Evolutionary conservation across 2,329 filamentous ascomycete species (phyloP).

Genomic region (Paracoccidioides brasiliensis): DNA sequence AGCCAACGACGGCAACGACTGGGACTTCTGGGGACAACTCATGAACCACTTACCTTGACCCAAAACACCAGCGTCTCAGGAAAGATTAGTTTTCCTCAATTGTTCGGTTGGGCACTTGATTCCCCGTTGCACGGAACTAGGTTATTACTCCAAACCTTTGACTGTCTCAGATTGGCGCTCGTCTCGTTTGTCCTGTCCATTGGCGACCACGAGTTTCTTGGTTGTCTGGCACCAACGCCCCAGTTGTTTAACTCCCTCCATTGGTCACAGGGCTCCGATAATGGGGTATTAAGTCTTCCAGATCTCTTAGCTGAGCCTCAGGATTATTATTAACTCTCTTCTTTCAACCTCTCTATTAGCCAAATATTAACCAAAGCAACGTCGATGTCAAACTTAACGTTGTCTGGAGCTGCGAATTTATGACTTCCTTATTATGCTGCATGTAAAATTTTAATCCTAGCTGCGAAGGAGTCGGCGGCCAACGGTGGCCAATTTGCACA

Average conservation of each 20-base stretch:
- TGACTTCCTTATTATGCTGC: conserved; percentile 8
- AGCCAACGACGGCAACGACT: neutral
- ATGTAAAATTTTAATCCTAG: conserved; percentile 1
- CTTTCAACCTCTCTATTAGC: too few species aligned
- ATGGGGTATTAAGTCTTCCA: neutral
- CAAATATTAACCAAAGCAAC: neutral
- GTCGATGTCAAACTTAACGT: neutral
- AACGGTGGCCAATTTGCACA: conserved; percentile 1
- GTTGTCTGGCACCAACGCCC: neutral
- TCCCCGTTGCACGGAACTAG: neutral
- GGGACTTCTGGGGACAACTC: neutral
- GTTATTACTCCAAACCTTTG: conserved; percentile 6
- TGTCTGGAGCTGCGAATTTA: neutral
- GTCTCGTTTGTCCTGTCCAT: conserved; percentile 3
- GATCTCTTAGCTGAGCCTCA: neutral
- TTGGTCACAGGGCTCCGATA: neutral
- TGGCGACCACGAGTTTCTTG: neutral
- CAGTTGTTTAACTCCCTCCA: neutral
- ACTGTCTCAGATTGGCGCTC: conserved; percentile 9
- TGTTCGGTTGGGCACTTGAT: neutral
- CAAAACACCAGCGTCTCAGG: neutral
- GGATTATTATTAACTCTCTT: neutral
- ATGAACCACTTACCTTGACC: neutral
- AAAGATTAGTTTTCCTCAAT: neutral
- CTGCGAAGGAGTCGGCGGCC: conserved; percentile 6